These are phyloP conservation scores for Fomitopsis schrenkii DNA, from an alignment of 1,284 basidiomycete species.

Conservation along the genomic window DNA sequence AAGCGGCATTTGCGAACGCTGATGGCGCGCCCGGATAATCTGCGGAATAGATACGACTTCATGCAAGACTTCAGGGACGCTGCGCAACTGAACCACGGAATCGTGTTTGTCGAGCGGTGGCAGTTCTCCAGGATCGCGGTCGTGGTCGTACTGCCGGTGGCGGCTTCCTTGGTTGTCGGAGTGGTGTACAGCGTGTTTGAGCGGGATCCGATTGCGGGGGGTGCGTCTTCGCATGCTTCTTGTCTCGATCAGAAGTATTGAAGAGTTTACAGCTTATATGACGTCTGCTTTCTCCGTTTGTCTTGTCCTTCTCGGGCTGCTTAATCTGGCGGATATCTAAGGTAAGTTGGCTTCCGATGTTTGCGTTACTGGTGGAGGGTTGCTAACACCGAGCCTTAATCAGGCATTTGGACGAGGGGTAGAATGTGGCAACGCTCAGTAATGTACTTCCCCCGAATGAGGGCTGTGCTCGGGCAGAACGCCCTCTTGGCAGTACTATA, in stretches of 20 bases:
- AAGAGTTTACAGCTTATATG: constrained; percentile 9
- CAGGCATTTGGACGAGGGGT: too few relatives aligned
- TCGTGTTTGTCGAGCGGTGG: constrained; percentile 19
- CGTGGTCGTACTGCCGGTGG: constrained; percentile 11
- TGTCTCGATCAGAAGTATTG: too few relatives aligned
- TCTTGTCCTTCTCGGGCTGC: constrained; percentile 12
- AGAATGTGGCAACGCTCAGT: too few relatives aligned
- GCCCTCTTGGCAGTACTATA: too few relatives aligned
- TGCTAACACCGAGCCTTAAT: too few relatives aligned
- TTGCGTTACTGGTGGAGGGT: too few relatives aligned
- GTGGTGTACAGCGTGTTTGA: constrained; percentile 9
- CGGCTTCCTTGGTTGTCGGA: constrained; percentile 9
- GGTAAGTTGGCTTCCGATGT: too few relatives aligned
- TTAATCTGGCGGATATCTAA: constrained; percentile 14
- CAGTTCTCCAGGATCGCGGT: constrained; percentile 13
- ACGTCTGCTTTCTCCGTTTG: constrained; percentile 16
- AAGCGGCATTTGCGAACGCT: constrained; percentile 10
- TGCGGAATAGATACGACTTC: constrained; percentile 13
- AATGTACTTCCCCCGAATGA: too few relatives aligned
- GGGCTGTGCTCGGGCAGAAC: too few relatives aligned
- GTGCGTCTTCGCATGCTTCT: constrained; percentile 3
- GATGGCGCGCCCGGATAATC: constrained; percentile 13
- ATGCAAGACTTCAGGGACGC: constrained; percentile 13
- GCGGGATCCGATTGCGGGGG: constrained; percentile 10
- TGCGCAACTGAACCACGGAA: constrained; percentile 9